phyloP scores from a whole-genome alignment of 192 early-diverging fungal genomes.

The Umbelopsis vinacea region DNA sequence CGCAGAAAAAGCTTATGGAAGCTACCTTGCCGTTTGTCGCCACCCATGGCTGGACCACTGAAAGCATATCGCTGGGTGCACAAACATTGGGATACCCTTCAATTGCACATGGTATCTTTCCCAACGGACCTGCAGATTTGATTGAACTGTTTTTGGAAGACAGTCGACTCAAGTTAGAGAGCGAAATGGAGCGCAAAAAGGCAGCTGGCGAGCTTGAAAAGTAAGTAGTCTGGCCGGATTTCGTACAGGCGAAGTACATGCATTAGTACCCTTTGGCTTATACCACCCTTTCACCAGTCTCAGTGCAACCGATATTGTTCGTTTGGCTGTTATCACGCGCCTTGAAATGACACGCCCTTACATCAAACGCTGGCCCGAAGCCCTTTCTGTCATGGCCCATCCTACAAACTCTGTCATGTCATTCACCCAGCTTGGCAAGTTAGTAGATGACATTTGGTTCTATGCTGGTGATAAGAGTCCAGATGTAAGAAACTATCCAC shows the following conservation, averaged over 20 bases:
- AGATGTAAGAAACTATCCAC: conserved; percentile 55
- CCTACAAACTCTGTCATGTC: conserved; percentile 78
- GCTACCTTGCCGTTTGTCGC: conserved; percentile 71
- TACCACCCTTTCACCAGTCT: conserved; percentile 34
- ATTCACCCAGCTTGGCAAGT: conserved; percentile 63
- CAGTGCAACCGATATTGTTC: conserved; percentile 58
- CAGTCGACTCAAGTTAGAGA: conserved; percentile 57
- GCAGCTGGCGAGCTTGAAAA: conserved; percentile 56
- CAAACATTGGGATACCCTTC: conserved; percentile 69
- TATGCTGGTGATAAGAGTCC: conserved; percentile 83
- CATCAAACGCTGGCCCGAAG: conserved; percentile 77
- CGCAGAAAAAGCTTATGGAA: conserved; percentile 44
- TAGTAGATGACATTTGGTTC: conserved; percentile 89
- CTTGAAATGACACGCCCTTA: conserved; percentile 77
- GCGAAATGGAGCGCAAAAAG: conserved; percentile 52
- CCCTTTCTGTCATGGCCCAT: conserved; percentile 75
- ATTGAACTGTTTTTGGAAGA: conserved; percentile 78
- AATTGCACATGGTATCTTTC: conserved; percentile 71
- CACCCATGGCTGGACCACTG: conserved; percentile 75
- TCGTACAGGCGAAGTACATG: too few relatives aligned
- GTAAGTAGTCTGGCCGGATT: conserved; percentile 25
- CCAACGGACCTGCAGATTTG: conserved; percentile 67
- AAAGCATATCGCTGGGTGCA: conserved; percentile 66
- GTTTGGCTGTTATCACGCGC: conserved; percentile 61
- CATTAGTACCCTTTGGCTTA: neutral